Percentiles rank a stretch among this genome's conserved stretches.
Evolutionary conservation across 805 yeast genomes (phyloP).

Genomic region (Candida xiaguanensis): DNA sequence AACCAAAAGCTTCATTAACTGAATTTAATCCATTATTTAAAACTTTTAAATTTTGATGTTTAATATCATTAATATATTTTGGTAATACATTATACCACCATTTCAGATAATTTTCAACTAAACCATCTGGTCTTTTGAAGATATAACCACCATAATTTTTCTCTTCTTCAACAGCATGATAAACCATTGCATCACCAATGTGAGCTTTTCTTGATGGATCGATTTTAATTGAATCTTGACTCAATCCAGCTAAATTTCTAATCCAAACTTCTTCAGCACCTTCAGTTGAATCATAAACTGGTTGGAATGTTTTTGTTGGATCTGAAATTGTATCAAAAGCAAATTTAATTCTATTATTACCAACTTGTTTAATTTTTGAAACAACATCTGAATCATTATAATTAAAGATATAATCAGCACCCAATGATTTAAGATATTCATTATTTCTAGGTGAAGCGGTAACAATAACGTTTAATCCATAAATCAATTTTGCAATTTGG

Average conservation of each 20-base stretch:
- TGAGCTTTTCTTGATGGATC: constrained; percentile 12
- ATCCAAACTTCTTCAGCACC: constrained; percentile 17
- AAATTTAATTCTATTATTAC: constrained; percentile 19
- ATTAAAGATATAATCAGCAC: constrained; percentile 29
- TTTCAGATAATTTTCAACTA: constrained; percentile 12
- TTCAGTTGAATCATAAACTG: constrained; percentile 26
- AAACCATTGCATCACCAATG: constrained; percentile 13
- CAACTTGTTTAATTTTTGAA: constrained; percentile 17
- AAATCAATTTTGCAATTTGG: constrained; percentile 26
- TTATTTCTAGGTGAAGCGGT: constrained; percentile 25
- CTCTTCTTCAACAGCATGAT: constrained; percentile 13
- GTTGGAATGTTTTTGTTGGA: constrained; percentile 19
- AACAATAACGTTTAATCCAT: constrained; percentile 22
- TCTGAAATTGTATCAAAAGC: constrained; percentile 25
- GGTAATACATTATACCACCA: constrained; percentile 24
- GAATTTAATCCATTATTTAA: constrained; percentile 24
- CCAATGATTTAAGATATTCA: constrained; percentile 20
- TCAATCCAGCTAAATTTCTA: constrained; percentile 18
- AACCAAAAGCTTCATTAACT: constrained; percentile 32
- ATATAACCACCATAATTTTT: constrained; percentile 8
- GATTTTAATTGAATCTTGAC: constrained; percentile 9
- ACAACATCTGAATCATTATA: constrained; percentile 25
- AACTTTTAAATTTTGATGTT: constrained; percentile 20
- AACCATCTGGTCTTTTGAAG: constrained; percentile 10
- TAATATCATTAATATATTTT: constrained; percentile 13